A percentile compares a stretch with the other conserved stretches of the same genome.
Evolutionary conservation across 805 yeast genomes (phyloP).

Genomic region (Kluyveromyces starmeri): DNA sequence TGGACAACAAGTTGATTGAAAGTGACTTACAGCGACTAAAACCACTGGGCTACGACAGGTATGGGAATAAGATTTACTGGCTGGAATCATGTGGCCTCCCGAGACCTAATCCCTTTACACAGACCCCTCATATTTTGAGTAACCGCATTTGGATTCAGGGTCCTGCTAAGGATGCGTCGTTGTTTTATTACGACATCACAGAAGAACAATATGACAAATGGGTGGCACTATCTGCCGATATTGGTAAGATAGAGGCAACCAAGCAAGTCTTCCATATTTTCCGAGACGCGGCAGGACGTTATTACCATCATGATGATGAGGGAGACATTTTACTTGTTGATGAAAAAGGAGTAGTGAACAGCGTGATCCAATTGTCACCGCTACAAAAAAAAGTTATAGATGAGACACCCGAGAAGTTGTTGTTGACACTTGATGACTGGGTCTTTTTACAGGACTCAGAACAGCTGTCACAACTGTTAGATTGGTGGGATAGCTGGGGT

Average conservation of each 20-base stretch:
- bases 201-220: conserved; percentile 24
- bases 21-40: conserved; percentile 70
- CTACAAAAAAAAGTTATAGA: conserved; percentile 56
- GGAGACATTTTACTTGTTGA: conserved; percentile 15
- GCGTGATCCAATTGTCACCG: conserved; percentile 18
- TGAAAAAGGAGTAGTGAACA: conserved; percentile 12
- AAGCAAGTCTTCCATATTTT: conserved; percentile 19
- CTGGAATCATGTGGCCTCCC: conserved; percentile 81
- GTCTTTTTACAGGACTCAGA: conserved; percentile 52
- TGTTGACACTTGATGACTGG: conserved; percentile 51
- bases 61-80: conserved; percentile 92
- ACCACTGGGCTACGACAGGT: conserved; percentile 73
- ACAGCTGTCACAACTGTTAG: conserved; percentile 46
- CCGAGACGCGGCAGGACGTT: conserved; percentile 16
- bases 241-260: conserved; percentile 19
- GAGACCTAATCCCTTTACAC: conserved; percentile 36
- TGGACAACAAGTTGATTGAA: conserved; percentile 57
- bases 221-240: conserved; percentile 14
- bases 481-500: conserved; percentile 75
- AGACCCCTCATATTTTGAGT: conserved; percentile 53
- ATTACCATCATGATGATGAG: conserved; percentile 11
- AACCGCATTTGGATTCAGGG: conserved; percentile 92
- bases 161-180: conserved; percentile 48
- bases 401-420: conserved; percentile 50
- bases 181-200: conserved; percentile 27